Evolutionary conservation across 2,329 filamentous ascomycete species (phyloP).

Genomic region (Stemphylium beticola): DNA sequence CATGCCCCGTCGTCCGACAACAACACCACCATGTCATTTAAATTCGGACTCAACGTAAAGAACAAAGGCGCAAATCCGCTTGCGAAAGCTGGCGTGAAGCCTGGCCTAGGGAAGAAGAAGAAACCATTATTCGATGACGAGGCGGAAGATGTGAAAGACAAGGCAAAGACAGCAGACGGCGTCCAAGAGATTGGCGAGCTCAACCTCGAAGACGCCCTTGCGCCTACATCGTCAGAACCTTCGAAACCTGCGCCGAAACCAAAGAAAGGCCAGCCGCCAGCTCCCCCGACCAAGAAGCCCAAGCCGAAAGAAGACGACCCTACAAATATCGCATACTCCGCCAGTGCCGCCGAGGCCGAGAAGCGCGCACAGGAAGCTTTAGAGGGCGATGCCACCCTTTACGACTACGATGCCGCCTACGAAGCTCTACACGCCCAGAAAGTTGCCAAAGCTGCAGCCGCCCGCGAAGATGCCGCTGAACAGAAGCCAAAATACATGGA

Average conservation of each 20-base stretch:
- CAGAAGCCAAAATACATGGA: conserved; percentile 80
- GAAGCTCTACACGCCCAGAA: conserved; percentile 69
- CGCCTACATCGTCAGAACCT: conserved; percentile 25
- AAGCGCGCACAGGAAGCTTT: conserved; percentile 70
- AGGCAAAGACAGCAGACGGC: conserved; percentile 45
- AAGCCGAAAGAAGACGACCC: conserved; percentile 42
- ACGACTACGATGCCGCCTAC: conserved; percentile 85
- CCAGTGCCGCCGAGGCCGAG: conserved; percentile 67
- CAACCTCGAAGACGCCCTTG: conserved; percentile 62
- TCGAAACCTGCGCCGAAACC: conserved; percentile 39
- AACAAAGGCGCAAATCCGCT: conserved; percentile 56
- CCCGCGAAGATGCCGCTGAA: conserved; percentile 61
- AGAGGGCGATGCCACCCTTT: conserved; percentile 74
- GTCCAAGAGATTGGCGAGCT: conserved; percentile 63
- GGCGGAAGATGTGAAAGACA: conserved; percentile 57
- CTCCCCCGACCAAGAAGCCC: conserved; percentile 48
- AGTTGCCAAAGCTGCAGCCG: conserved; percentile 63
- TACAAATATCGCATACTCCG: conserved; percentile 66
- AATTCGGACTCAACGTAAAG: conserved; percentile 65
- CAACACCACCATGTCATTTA: conserved; percentile 49
- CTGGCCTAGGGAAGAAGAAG: conserved; percentile 38
- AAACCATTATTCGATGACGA: conserved; percentile 60
- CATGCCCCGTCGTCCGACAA: conserved; percentile 3
- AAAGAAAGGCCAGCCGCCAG: conserved; percentile 44
- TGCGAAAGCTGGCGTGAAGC: conserved; percentile 26